These are phyloP conservation scores for Pluteus cervinus DNA, from an alignment of 768 basidiomycete species.

Conservation along the genomic window DNA sequence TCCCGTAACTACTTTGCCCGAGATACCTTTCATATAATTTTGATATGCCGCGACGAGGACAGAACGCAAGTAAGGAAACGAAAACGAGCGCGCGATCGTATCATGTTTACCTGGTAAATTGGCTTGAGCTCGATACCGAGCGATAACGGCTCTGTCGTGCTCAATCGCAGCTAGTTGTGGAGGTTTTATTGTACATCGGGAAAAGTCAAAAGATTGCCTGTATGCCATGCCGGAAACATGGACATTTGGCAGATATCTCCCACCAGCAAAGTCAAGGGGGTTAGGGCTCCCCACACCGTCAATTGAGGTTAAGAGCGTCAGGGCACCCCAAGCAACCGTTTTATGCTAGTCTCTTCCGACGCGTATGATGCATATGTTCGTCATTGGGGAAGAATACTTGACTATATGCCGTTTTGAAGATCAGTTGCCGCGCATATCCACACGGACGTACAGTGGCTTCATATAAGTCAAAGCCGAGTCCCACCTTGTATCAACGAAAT, in stretches of 20 bases:
- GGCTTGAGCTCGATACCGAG: conserved; percentile 51
- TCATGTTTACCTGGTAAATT: conserved; percentile 46
- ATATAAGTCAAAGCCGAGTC: conserved; percentile 70
- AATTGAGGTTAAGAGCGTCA: conserved; percentile 63
- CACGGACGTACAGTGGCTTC: too few relatives aligned
- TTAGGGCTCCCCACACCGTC: too few relatives aligned
- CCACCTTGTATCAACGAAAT: conserved; percentile 88
- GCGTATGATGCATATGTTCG: conserved; percentile 80
- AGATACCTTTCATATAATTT: conserved; percentile 56
- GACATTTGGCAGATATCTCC: conserved; percentile 67
- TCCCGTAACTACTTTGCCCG: conserved; percentile 50
- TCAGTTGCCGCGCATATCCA: conserved; percentile 2
- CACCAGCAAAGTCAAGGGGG: too few relatives aligned
- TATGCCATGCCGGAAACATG: conserved; percentile 68
- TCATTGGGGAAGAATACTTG: conserved; percentile 83
- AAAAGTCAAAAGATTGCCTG: neutral
- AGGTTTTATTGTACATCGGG: conserved; percentile 72
- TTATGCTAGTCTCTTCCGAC: conserved; percentile 78
- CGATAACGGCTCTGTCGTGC: conserved; percentile 68
- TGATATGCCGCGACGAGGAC: conserved; percentile 39
- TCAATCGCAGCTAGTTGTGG: conserved; percentile 71
- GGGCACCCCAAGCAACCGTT: conserved; percentile 73
- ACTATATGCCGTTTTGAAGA: conserved; percentile 49
- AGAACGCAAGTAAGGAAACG: neutral
- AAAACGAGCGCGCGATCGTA: neutral